Evolutionary conservation across 495 filamentous ascomycete genomes (phyloP).

Genomic region (Sordaria brevicollis): DNA sequence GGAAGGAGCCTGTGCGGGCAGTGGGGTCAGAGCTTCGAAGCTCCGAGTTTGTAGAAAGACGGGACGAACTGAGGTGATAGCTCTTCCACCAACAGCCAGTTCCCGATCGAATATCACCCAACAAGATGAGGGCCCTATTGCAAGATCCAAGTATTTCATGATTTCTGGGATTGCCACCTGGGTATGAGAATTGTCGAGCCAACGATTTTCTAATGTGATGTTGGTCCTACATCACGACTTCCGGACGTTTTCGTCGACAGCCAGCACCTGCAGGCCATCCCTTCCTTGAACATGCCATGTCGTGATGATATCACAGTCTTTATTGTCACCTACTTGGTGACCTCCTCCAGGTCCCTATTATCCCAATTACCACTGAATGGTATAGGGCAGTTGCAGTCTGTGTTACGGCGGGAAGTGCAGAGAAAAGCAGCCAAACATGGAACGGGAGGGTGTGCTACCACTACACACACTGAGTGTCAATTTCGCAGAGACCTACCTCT

Average conservation of each 20-base stretch:
- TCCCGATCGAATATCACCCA: background rate
- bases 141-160: background rate
- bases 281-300: background rate
- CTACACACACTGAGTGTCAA: too few species aligned
- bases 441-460: background rate
- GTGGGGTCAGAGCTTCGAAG: background rate
- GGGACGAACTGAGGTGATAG: too few species aligned
- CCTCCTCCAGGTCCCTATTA: too few species aligned
- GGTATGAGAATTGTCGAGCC: background rate
- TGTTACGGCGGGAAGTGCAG: background rate
- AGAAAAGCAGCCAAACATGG: background rate
- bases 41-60: too few species aligned
- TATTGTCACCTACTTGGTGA: too few species aligned
- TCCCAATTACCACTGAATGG: background rate
- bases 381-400: background rate
- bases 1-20: background rate
- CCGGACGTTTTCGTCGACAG: background rate
- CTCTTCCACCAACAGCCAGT: background rate
- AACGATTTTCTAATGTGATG: background rate
- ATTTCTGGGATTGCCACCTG: background rate
- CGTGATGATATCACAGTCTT: background rate
- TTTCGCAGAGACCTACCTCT: background rate
- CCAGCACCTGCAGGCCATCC: background rate
- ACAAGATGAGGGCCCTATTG: background rate
- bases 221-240: background rate